Conservation (phyloP, 108 stramenopile genomes). For the Cyclostephanos invisitatus region DNA sequence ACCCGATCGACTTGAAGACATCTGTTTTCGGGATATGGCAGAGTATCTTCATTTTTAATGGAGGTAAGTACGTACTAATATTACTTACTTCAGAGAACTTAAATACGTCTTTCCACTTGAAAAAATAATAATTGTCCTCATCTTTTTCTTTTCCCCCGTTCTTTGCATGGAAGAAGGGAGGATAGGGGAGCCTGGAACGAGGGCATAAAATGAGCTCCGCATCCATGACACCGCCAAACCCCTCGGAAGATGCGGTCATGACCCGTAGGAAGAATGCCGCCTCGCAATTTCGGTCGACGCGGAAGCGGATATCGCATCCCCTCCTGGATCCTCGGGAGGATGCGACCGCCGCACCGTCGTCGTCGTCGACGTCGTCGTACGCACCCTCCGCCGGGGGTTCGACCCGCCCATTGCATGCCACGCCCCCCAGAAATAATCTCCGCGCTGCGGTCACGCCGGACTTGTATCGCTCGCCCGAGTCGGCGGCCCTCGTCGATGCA, state of each 20-base stretch:
- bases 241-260: neutral
- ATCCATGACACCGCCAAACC: neutral
- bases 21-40: too few species aligned
- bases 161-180: too few species aligned
- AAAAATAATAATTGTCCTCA: too few species aligned
- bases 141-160: too few species aligned
- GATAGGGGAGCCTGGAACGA: too few species aligned
- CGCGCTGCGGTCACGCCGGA: neutral
- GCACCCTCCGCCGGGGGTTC: neutral
- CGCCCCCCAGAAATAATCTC: neutral
- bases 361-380: neutral
- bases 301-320: conserved; percentile 10
- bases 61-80: too few species aligned
- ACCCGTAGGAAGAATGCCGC: conserved; percentile 1
- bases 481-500: conserved; percentile 5
- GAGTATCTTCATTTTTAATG: too few species aligned
- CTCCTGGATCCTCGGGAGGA: neutral
- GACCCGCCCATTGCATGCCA: neutral
- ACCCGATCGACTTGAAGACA: too few species aligned
- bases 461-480: neutral
- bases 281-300: conserved; percentile 1
- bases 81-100: too few species aligned
- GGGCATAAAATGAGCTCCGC: too few species aligned
- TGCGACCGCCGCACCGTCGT: neutral
- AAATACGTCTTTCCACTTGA: too few species aligned